These are phyloP conservation scores for Golovinomyces cichoracearum DNA, from an alignment of 2,329 filamentous ascomycete genomes.

Conservation along the genomic window DNA sequence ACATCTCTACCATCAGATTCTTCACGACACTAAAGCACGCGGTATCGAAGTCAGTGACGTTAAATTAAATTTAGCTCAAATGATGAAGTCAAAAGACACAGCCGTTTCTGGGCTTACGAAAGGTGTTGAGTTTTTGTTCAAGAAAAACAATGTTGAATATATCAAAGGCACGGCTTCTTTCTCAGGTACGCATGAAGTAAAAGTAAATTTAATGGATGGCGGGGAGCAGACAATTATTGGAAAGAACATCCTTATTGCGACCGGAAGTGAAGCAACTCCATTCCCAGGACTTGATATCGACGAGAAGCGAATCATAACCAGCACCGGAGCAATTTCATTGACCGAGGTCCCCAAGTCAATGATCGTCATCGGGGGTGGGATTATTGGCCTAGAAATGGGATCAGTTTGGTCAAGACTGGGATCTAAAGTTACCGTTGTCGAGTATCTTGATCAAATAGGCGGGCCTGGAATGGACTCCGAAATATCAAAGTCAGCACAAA, in stretches of 20 bases:
- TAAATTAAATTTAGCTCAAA: slow-evolving; percentile 75
- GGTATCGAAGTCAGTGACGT: slow-evolving; percentile 95
- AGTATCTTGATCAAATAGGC: slow-evolving; percentile 88
- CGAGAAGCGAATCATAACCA: slow-evolving; percentile 91
- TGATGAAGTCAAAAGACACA: slow-evolving; percentile 97
- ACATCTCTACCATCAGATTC: slow-evolving; percentile 86
- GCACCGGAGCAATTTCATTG: slow-evolving; percentile 77
- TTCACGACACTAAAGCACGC: slow-evolving; percentile 89
- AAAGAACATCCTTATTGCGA: slow-evolving; percentile 97
- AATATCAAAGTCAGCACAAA: slow-evolving; percentile 73
- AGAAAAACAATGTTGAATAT: slow-evolving; percentile 98
- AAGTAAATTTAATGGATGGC: slow-evolving; percentile 70
- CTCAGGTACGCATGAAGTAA: slow-evolving; percentile 69
- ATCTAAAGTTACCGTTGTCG: slow-evolving; percentile 84
- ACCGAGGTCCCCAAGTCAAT: slow-evolving; percentile 84
- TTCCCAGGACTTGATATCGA: slow-evolving; percentile 92
- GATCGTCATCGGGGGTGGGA: slow-evolving; percentile 92
- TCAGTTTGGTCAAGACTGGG: slow-evolving; percentile 94
- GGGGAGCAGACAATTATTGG: slow-evolving; percentile 65
- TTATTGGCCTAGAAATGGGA: slow-evolving; percentile 95
- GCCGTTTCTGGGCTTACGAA: slow-evolving; percentile 78
- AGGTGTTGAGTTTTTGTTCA: slow-evolving; percentile 91
- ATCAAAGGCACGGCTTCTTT: slow-evolving; percentile 82
- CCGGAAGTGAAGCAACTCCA: slow-evolving; percentile 79
- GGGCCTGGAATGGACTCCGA: slow-evolving; percentile 93